phyloP scores from a whole-genome alignment of 371 early-diverging fungal genomes.

The Syncephalis fuscata region DNA sequence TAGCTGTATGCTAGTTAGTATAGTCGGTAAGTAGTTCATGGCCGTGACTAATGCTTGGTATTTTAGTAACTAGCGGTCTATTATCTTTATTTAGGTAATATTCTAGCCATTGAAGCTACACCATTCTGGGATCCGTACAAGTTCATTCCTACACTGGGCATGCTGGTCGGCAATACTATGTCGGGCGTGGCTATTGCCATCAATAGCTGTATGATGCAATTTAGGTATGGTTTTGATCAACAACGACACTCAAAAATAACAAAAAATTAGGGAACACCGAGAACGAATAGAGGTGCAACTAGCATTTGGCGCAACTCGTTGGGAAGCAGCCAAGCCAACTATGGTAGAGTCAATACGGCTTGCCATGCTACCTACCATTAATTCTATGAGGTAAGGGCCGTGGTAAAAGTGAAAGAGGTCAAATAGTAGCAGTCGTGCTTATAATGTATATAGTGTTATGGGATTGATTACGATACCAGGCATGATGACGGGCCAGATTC shows the following conservation, averaged over 20 bases:
- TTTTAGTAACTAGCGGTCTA: too few species aligned
- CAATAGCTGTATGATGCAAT: slow-evolving; percentile 3
- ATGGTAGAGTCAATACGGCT: slow-evolving; percentile 52
- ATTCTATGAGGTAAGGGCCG: slow-evolving; percentile 52
- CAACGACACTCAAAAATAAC: too few species aligned
- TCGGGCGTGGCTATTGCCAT: slow-evolving; percentile 65
- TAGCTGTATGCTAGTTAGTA: slow-evolving; percentile 6
- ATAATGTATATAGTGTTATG: slow-evolving; percentile 6
- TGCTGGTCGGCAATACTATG: slow-evolving; percentile 73
- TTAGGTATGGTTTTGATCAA: too few species aligned
- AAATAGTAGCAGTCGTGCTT: too few species aligned
- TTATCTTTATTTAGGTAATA: slow-evolving; percentile 1
- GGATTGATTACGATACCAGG: slow-evolving; percentile 13
- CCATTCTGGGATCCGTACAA: slow-evolving; percentile 60
- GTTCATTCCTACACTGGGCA: slow-evolving; percentile 79
- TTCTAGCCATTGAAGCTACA: slow-evolving; percentile 3
- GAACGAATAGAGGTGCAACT: slow-evolving; percentile 61
- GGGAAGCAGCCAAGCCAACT: slow-evolving; percentile 64
- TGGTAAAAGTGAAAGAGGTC: too few species aligned
- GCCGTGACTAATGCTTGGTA: too few species aligned
- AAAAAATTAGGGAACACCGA: slow-evolving; percentile 24
- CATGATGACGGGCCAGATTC: slow-evolving; percentile 12
- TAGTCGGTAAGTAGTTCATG: slow-evolving; percentile 8
- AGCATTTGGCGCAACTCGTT: slow-evolving; percentile 67
- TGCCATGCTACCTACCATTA: slow-evolving; percentile 70